Base-by-base conservation (phyloP, 345 rosid species). In the Raphanus raphanistrum region DNA sequence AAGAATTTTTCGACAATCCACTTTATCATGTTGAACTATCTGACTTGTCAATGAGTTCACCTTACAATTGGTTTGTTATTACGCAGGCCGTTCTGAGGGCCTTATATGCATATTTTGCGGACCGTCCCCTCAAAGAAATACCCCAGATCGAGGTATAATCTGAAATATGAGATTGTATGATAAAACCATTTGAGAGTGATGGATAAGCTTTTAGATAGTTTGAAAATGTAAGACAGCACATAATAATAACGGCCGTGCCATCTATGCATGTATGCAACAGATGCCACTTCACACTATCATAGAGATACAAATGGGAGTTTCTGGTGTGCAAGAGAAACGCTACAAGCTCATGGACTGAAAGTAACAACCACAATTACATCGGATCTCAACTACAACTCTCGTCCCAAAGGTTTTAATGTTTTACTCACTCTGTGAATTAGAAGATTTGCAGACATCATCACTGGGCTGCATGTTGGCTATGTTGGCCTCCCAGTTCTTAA, bases 261-360 rank as follows among this genome's bases (percentile, higher is more conserved):
- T 21, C 3, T 74, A 17, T 74, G 55, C 57, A 63, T 79, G 72
- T 57, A 50, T 27, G 57, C 10, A 31, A 84, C 91, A 96, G 99
- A 84, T 89, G 83, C 99, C 99, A 7, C 97, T 93, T 68, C 99
- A 96, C 80, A 93, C 99, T 0, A 93, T 96, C 79, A 96, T 96
- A 78, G 99, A 96, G 89, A 96, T 96, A 84, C 98, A 96, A 66
- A 96, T 96, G 99, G 99, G 99, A 73, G 99, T 96, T 62, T 84
- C 99, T 0, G 99, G 99, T 3, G 97, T 96, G 71, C 98, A 93
- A 78, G 99, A 96, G 89, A 96, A 96, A 84, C 84, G 98, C 72
- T 93, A 96, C 84, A 92, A 93, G 75, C 98, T 96, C 85, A 96
- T 96, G 99, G 97, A 95, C 82, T 95, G 84, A 85, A 43, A 8